These are phyloP conservation scores for Chytriomyces hyalinus DNA, from an alignment of 192 early-diverging fungal species.

Conservation along the genomic window DNA sequence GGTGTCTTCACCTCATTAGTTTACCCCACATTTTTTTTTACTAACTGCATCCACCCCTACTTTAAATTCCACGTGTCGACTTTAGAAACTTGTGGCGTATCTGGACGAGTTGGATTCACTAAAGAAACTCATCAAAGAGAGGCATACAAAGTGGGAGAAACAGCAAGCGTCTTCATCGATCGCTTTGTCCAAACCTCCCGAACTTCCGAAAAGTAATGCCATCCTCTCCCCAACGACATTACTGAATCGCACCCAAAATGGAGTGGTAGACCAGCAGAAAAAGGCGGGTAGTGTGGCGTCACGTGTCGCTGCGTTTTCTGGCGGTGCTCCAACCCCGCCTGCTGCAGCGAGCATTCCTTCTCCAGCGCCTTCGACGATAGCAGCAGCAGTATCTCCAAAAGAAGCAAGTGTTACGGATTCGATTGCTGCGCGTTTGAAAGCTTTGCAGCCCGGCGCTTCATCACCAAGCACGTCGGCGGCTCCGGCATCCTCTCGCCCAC, in stretches of 20 bases:
- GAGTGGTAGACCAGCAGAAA: too few species aligned
- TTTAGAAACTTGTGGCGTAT: constrained; percentile 24
- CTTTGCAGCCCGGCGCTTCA: constrained; percentile 2
- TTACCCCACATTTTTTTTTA: background rate
- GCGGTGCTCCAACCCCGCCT: background rate
- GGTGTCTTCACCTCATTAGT: constrained; percentile 13
- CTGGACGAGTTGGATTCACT: constrained; percentile 39
- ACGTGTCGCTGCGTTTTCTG: background rate
- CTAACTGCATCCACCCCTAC: background rate
- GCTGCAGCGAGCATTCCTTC: background rate
- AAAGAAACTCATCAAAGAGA: constrained; percentile 31
- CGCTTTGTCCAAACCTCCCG: background rate
- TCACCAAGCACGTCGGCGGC: background rate
- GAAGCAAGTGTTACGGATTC: background rate
- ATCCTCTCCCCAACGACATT: constrained; percentile 2
- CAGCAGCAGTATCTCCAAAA: background rate
- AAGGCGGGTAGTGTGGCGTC: too few species aligned
- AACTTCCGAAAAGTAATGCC: background rate
- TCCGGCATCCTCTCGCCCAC: background rate
- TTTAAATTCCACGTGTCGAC: background rate
- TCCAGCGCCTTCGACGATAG: background rate
- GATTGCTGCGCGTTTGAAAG: constrained; percentile 3
- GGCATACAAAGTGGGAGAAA: constrained; percentile 27
- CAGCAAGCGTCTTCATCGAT: background rate
- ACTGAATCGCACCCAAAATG: background rate